A percentile compares a stretch with the other conserved stretches of the same genome.
These are phyloP conservation scores for Globisporangium nagaii DNA, from an alignment of 352 stramenopile species.

Conservation along the genomic window DNA sequence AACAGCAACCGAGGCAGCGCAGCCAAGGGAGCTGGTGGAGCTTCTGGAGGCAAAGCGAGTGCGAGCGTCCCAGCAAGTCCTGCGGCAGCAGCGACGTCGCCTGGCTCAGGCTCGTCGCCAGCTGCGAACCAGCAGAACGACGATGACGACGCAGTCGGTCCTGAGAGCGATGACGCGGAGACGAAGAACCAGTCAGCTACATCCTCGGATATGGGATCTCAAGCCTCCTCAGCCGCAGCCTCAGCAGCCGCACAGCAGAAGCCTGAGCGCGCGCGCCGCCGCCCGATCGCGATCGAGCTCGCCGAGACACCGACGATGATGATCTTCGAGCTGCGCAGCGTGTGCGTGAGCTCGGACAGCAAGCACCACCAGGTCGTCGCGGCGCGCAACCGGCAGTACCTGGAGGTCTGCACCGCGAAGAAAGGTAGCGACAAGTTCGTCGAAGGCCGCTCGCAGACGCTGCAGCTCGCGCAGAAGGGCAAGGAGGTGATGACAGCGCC, in stretches of 20 bases:
- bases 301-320: constrained; percentile 58
- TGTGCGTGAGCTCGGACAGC: constrained; percentile 61
- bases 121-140: constrained; percentile 8
- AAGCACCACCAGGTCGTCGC: constrained; percentile 32
- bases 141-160: constrained; percentile 8
- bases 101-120: not conserved
- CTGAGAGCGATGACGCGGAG: constrained; percentile 1
- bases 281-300: constrained; percentile 43
- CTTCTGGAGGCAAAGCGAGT: not conserved
- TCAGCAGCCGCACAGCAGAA: not conserved
- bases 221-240: not conserved
- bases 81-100: not conserved
- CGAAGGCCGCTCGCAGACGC: constrained; percentile 53
- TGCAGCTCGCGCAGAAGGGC: constrained; percentile 71
- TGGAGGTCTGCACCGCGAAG: constrained; percentile 59
- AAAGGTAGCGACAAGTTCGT: constrained; percentile 77
- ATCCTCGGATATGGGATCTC: not conserved
- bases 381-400: constrained; percentile 61
- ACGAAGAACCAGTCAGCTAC: not conserved
- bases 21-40: not conserved
- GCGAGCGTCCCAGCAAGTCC: not conserved
- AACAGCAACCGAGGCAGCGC: not conserved
- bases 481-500: constrained; percentile 84
- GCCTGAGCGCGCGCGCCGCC: constrained; percentile 9
- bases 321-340: constrained; percentile 56